Evolutionary conservation across 1,139 yeast genomes (phyloP).

Genomic region (Suhomyces taliae): DNA sequence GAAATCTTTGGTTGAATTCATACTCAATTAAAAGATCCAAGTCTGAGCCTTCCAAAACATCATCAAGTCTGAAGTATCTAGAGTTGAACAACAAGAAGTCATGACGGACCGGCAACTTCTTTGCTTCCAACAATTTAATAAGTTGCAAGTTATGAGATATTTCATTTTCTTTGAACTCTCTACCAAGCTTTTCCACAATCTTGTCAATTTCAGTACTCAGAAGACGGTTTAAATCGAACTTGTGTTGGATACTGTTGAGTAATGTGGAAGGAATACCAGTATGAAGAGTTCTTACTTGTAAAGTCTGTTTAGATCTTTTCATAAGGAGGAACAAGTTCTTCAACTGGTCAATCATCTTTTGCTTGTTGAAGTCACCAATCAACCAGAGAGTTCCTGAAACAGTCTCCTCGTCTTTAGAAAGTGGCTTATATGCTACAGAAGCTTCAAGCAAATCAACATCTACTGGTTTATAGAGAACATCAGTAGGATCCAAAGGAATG

Average conservation of each 20-base stretch:
- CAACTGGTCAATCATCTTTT: conserved; percentile 42
- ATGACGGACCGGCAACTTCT: conserved; percentile 36
- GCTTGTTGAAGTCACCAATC: conserved; percentile 52
- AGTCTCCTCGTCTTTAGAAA: conserved; percentile 10
- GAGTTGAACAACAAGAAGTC: conserved; percentile 42
- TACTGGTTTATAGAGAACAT: conserved; percentile 35
- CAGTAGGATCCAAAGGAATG: conserved; percentile 34
- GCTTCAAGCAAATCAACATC: conserved; percentile 28
- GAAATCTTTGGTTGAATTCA: conserved; percentile 38
- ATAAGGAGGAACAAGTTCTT: conserved; percentile 32
- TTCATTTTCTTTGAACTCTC: conserved; percentile 4
- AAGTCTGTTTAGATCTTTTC: conserved; percentile 17
- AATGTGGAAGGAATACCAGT: conserved; percentile 20
- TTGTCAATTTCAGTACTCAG: conserved; percentile 16
- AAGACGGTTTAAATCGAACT: conserved; percentile 2
- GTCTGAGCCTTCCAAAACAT: conserved; percentile 20
- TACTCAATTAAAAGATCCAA: conserved; percentile 32
- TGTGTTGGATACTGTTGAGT: conserved; percentile 8
- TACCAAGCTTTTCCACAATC: conserved; percentile 13
- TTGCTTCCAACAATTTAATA: conserved; percentile 22
- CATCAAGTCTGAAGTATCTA: conserved; percentile 37
- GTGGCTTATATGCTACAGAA: conserved; percentile 18
- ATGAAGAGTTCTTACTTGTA: conserved; percentile 40
- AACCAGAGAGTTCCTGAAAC: conserved; percentile 48
- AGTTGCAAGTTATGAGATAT: conserved; percentile 5